Evolutionary conservation across 345 rosid genomes (phyloP).

Genomic region (Atalantia buxifolia): DNA sequence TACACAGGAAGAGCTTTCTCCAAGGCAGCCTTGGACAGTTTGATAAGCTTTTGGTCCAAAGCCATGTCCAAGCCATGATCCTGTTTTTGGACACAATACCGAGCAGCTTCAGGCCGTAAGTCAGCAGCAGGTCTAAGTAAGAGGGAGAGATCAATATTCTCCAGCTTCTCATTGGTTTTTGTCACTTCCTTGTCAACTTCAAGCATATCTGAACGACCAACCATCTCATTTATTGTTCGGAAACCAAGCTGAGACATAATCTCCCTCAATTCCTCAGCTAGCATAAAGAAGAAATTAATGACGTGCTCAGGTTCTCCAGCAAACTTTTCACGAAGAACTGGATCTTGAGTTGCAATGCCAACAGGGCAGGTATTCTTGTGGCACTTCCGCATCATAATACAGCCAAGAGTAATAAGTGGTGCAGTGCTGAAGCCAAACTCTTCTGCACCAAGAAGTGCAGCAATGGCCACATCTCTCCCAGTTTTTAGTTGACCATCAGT

Average conservation of each 20-base stretch:
- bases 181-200: constrained; percentile 89
- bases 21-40: constrained; percentile 65
- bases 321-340: constrained; percentile 94
- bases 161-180: constrained; percentile 73
- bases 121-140: constrained; percentile 93
- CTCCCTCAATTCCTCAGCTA: constrained; percentile 97
- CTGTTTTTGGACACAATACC: constrained; percentile 88
- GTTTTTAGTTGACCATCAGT: constrained; percentile 99
- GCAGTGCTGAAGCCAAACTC: constrained; percentile 99
- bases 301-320: constrained; percentile 99
- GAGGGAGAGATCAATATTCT: constrained; percentile 83
- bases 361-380: constrained; percentile 99
- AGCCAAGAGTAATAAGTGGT: constrained; percentile 96
- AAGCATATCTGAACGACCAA: constrained; percentile 99
- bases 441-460: constrained; percentile 99
- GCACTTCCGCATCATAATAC: constrained; percentile 99
- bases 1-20: constrained; percentile 84
- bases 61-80: constrained; percentile 98
- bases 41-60: constrained; percentile 73
- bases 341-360: constrained; percentile 99
- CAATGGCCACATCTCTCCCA: constrained; percentile 96
- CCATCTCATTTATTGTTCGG: constrained; percentile 78
- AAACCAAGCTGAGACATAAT: constrained; percentile 95
- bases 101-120: constrained; percentile 92
- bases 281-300: constrained; percentile 95